Evolutionary conservation across 768 basidiomycete species (phyloP).

Genomic region (Amanita rubescens): DNA sequence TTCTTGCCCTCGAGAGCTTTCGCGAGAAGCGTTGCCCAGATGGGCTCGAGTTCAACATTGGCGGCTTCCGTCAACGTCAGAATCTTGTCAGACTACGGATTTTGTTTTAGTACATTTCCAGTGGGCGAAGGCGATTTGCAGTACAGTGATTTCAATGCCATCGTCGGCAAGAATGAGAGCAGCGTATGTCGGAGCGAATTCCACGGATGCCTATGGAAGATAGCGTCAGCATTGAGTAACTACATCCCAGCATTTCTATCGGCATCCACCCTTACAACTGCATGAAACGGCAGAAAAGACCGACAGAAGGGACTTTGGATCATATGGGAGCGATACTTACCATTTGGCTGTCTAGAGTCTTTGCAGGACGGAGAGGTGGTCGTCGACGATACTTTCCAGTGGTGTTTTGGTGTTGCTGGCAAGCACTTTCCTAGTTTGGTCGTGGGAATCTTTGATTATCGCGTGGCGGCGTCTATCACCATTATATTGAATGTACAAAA

Average conservation of each 20-base stretch:
- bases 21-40: slow-evolving; percentile 96
- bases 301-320: background rate
- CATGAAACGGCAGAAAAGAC: slow-evolving; percentile 12
- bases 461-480: too few relatives aligned
- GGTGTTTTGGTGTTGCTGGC: slow-evolving; percentile 10
- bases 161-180: slow-evolving; percentile 99
- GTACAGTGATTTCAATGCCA: slow-evolving; percentile 93
- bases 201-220: slow-evolving; percentile 39
- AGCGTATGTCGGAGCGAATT: slow-evolving; percentile 94
- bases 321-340: slow-evolving; percentile 16
- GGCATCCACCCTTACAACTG: slow-evolving; percentile 20
- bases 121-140: slow-evolving; percentile 23
- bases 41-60: slow-evolving; percentile 81
- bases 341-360: slow-evolving; percentile 18
- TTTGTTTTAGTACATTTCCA: background rate
- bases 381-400: slow-evolving; percentile 13
- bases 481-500: too few relatives aligned
- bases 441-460: too few relatives aligned
- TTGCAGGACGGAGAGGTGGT: slow-evolving; percentile 11
- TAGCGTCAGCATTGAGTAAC: background rate
- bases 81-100: slow-evolving; percentile 82
- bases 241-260: slow-evolving; percentile 14
- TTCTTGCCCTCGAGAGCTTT: slow-evolving; percentile 98
- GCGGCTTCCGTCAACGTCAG: slow-evolving; percentile 78
- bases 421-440: background rate